phyloP scores from a whole-genome alignment of 768 basidiomycete species.

The Lactarius psammicola region DNA sequence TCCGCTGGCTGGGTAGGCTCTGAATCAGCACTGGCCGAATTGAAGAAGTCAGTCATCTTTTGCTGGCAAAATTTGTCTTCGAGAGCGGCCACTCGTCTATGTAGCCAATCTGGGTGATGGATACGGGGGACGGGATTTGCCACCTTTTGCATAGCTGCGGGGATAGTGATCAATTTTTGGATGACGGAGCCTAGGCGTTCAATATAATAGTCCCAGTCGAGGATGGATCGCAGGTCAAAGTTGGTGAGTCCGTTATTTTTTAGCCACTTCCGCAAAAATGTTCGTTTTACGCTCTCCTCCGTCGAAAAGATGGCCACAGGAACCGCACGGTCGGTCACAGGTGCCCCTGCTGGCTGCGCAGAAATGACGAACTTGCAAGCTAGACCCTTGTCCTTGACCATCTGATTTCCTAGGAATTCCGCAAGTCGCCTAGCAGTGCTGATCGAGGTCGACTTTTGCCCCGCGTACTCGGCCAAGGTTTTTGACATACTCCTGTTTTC shows the following conservation, averaged over 20 bases:
- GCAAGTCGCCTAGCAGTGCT: constrained; percentile 92
- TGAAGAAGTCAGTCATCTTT: constrained; percentile 95
- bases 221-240: constrained; percentile 90
- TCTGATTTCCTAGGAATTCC: constrained; percentile 95
- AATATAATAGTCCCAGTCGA: constrained; percentile 99
- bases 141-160: constrained; percentile 97
- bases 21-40: constrained; percentile 38
- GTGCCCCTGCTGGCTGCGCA: constrained; percentile 85
- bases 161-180: constrained; percentile 98
- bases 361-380: constrained; percentile 99
- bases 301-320: constrained; percentile 98
- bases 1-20: constrained; percentile 36
- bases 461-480: constrained; percentile 93
- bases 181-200: constrained; percentile 97
- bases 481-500: constrained; percentile 98
- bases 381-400: constrained; percentile 99
- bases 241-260: constrained; percentile 85
- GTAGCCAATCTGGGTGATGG: constrained; percentile 96
- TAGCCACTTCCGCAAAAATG: constrained; percentile 93
- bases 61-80: constrained; percentile 99
- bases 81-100: constrained; percentile 81
- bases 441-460: constrained; percentile 98
- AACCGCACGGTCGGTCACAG: constrained; percentile 95
- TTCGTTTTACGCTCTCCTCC: constrained; percentile 85
- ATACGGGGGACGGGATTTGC: constrained; percentile 95